Conservation (phyloP, 192 early-diverging fungal genomes). For the Coemansia erecta region DNA sequence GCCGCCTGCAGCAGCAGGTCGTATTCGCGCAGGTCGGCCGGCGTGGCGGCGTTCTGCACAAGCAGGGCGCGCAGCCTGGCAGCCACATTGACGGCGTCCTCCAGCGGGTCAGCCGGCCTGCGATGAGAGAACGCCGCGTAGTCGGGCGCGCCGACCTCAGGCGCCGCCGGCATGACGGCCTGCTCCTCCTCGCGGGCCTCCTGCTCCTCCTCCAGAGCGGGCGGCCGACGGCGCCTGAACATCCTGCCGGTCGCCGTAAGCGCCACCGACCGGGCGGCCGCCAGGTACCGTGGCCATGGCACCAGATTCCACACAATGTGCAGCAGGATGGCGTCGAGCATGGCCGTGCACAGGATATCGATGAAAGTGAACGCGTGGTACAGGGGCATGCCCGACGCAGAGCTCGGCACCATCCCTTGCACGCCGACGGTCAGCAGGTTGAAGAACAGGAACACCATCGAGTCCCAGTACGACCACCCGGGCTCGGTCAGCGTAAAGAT, state of each 20-base stretch:
- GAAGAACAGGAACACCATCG: conserved; percentile 48
- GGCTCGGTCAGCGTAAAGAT: conserved; percentile 43
- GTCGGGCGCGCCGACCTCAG: not conserved
- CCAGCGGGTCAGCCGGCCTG: conserved; percentile 22
- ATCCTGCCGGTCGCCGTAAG: conserved; percentile 16
- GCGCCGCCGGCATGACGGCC: not conserved
- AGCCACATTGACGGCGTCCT: conserved; percentile 25
- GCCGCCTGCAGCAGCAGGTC: conserved; percentile 32
- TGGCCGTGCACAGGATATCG: conserved; percentile 46
- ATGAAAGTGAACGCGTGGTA: conserved; percentile 43
- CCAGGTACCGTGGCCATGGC: conserved; percentile 35
- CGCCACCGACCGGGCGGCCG: conserved; percentile 16
- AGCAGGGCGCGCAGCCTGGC: conserved; percentile 27
- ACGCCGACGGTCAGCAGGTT: conserved; percentile 47
- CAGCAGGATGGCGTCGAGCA: conserved; percentile 34
- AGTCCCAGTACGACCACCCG: conserved; percentile 53
- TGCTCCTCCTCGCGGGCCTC: conserved; percentile 12
- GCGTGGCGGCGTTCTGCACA: conserved; percentile 20
- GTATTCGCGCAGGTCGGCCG: conserved; percentile 33
- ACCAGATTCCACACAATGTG: conserved; percentile 46
- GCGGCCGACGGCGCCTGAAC: conserved; percentile 3
- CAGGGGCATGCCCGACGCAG: conserved; percentile 37
- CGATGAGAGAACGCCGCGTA: conserved; percentile 4
- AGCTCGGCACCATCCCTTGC: conserved; percentile 39
- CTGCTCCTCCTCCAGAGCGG: not conserved